Evolutionary conservation across 2,329 filamentous ascomycete species (phyloP), one percentile per base, ranked within the genome.

Genomic region (Aphanocladium album): DNA sequence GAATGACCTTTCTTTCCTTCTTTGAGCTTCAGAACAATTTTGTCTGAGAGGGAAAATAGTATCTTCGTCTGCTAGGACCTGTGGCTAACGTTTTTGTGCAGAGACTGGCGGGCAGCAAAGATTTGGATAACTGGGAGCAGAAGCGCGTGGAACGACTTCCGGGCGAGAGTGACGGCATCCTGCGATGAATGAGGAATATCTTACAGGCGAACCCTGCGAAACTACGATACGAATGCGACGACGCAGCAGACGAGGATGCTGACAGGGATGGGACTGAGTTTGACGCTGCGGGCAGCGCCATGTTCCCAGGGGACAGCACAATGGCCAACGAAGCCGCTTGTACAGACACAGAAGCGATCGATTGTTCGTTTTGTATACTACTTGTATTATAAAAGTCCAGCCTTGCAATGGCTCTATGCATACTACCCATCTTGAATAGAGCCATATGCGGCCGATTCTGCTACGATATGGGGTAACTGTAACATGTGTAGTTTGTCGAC

Each of bases 41-140:
- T 30, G 5, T 30, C 5, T 5, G 5, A 5, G 9, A 30, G 30
- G 30, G 9, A 9, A 30, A 5, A 30, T 30, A 30, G 30, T 9
- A 9, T 30, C 30, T 9, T 30, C 5, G 30, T 30, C 9, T 9
- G 30, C 30, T 30, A 30, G 30, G 30, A 30, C 5, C 5, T 30
- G 30, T 39, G 12, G 46, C 56, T 58, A 51, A 58, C 14, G 2
- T 2, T 25, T 30, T 30, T 9, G 30, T 50, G 37, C 62, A 74
- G 72, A 69, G 70, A 59, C 65, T 71, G 47, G 66, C 79, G 90
- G 90, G 90, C 35, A 41, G 41, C 57, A 96, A 96, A 74, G 95
- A 98, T 71, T 77, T 98, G 63, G 93, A 99, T 70, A 84, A 91
- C 71, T 99, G 95, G 95, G 93, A 98, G 73, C 95, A 98, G 77